Evolutionary conservation across 148 eudicot genomes (phyloP), one percentile per base, ranked within the genome.

Genomic region (Rhododendron griersonianum): DNA sequence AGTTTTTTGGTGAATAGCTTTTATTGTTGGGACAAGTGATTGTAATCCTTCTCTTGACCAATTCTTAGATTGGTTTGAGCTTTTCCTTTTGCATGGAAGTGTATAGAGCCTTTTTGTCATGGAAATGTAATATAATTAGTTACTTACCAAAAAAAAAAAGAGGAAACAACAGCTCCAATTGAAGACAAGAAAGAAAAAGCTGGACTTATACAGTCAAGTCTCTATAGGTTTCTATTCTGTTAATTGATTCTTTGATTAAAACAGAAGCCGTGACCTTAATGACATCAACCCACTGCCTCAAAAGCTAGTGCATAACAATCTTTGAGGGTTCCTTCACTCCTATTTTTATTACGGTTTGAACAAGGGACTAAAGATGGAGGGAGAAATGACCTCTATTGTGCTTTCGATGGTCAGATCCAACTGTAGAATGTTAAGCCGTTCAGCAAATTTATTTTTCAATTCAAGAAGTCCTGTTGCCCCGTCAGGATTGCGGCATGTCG

Each of bases 401-500:
- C 85, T 89, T 91, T 97, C 98, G 80, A 79, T 69, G 0, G 96
- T 94, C 81, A 93, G 93, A 86, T 97, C 98, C 83, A 97, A 86
- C 86, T 83, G 93, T 71, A 91, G 90, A 88, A 95, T 88, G 86
- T 93, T 87, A n/a, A 97, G 95, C 41, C 98, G 96, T 65, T 93
- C 95, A 23, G 91, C 63, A 89, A 90, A 95, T 88, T 80, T 91
- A 45, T 81, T 81, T 90, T 94, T 94, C 55, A 97, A 84, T 81
- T 95, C 94, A 86, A 51, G 86, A 89, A 96, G 95, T 61, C 93
- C 99, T 41, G 91, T 85, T 82, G 99, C 91, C 44, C 87, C 86
- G 48, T 85, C 87, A 82, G 99, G 99, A 90, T 89, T 91, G 44
- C 98, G 98, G 81, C 99, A 96, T 55, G 99, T 93, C 47, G 98